A percentile compares a stretch with the other conserved stretches of the same genome.
phyloP scores from a whole-genome alignment of 768 basidiomycete species.

The Fistulinella prunicolor region DNA sequence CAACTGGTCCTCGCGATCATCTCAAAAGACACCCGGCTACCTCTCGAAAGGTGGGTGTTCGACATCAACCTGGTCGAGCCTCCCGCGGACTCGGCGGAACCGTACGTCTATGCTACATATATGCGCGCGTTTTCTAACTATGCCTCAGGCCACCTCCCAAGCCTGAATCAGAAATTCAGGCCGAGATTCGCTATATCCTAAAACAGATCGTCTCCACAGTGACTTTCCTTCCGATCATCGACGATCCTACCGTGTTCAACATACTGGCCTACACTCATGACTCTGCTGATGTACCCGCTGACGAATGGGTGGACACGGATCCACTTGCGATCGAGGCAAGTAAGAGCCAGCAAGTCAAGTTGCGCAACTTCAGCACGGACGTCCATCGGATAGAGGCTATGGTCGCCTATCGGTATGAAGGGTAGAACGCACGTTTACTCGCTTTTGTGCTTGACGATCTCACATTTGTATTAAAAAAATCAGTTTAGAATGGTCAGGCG shows the following conservation, averaged over 20 bases:
- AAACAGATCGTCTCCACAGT: constrained; percentile 98
- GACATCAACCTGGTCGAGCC: constrained; percentile 84
- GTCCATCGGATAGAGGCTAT: constrained; percentile 97
- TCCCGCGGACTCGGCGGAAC: constrained; percentile 45
- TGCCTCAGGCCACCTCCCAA: constrained; percentile 51
- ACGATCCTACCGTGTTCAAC: constrained; percentile 95
- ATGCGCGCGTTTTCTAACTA: constrained; percentile 1
- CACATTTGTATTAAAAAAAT: no score
- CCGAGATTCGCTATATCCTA: constrained; percentile 95
- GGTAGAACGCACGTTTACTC: constrained; percentile 38
- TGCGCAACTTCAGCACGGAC: constrained; percentile 95
- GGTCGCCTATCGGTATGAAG: constrained; percentile 95
- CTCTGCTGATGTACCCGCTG: constrained; percentile 86
- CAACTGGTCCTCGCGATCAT: constrained; percentile 95
- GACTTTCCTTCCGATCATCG: constrained; percentile 93
- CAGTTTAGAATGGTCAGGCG: no score
- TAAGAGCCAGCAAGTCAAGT: constrained; percentile 90
- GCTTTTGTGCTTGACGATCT: background rate
- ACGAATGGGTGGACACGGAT: constrained; percentile 96
- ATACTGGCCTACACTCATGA: constrained; percentile 94
- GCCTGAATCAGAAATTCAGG: constrained; percentile 87
- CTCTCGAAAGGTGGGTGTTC: constrained; percentile 98
- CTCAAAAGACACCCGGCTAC: constrained; percentile 86
- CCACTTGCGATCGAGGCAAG: constrained; percentile 89
- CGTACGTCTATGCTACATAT: constrained; percentile 39